Base-by-base conservation (phyloP, 2,329 filamentous ascomycete species). In the Penicillium sp. region DNA sequence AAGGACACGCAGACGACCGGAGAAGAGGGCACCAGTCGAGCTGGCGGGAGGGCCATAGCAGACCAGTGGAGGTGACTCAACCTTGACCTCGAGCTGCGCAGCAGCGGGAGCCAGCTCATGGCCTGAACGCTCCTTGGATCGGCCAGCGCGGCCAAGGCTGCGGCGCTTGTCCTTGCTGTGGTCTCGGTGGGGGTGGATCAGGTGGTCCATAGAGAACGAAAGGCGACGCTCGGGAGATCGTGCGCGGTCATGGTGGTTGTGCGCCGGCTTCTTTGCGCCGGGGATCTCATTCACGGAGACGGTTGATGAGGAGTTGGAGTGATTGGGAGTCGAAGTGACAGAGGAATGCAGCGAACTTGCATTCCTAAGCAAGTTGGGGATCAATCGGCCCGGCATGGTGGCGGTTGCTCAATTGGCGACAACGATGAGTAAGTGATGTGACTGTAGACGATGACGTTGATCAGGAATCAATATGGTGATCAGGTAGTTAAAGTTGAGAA, bases 11-110 rank as follows among this genome's bases (percentile, higher is more conserved):
- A 97, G 79, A 71, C 91, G 89, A 29, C 92, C 92, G 1, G 91
- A 95, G 47, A 97, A 84, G 56, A 97, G 79, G 6, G 92, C 91
- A 53, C 93, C 93, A 2, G 88, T 89, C 64, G 92, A 96, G 62
- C 84, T 82, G 58, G 86, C 82, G 1, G 90, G 81, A 22, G 83
- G 79, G 59, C 92, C 92, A 67, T 94, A 90, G 75, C 96, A 88
- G 43, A 97, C 84, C 16, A 93, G 81, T 2, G 92, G 92, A 1
- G 92, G 91, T 11, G 90, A 95, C 78, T 97, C 92, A 59, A 97
- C 88, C 64, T 81, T 73, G 65, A 88, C 79, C 55, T 82, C 78
- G 59, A 88, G 73, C 58, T 78, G 82, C 47, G 82, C 80, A 2
- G 79, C 72, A 46, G 77, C 74, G 34, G 69, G 63, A 7, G 73